phyloP scores from a whole-genome alignment of 1,284 basidiomycete species.

The Coniferiporia sulphurascens region DNA sequence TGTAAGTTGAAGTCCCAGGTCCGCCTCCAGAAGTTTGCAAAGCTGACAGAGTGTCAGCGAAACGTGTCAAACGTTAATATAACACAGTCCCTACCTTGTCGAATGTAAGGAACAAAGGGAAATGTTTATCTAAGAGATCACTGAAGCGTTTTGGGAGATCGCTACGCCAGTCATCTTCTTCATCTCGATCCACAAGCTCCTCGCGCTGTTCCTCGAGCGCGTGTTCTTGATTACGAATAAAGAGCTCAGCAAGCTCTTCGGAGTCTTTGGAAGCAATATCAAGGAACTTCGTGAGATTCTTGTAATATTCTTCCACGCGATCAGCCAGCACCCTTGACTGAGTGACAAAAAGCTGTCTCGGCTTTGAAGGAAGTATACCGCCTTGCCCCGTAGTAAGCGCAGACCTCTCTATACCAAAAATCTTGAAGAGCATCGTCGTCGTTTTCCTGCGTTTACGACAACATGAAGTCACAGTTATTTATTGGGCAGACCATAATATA shows the following conservation, averaged over 20 bases:
- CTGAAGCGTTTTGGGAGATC: slow-evolving; percentile 56
- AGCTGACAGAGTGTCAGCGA: slow-evolving; percentile 12
- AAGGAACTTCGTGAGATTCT: slow-evolving; percentile 46
- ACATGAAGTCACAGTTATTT: neutral
- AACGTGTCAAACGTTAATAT: neutral
- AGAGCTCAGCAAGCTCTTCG: slow-evolving; percentile 20
- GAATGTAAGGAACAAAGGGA: slow-evolving; percentile 67
- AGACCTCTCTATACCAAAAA: slow-evolving; percentile 56
- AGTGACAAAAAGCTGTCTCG: slow-evolving; percentile 69
- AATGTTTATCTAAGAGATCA: slow-evolving; percentile 53
- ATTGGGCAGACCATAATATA: neutral
- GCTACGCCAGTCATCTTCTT: slow-evolving; percentile 38
- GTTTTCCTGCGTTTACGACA: slow-evolving; percentile 49
- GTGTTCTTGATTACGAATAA: neutral
- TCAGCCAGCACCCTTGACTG: slow-evolving; percentile 59
- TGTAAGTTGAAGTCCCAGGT: slow-evolving; percentile 18
- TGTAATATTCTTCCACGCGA: slow-evolving; percentile 64
- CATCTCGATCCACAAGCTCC: slow-evolving; percentile 44
- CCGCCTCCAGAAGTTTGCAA: slow-evolving; percentile 23
- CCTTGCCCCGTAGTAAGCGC: slow-evolving; percentile 33
- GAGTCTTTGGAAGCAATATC: slow-evolving; percentile 29
- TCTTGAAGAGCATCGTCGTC: slow-evolving; percentile 71
- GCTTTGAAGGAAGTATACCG: slow-evolving; percentile 29
- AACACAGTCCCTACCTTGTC: slow-evolving; percentile 41
- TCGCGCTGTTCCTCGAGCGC: slow-evolving; percentile 24